phyloP scores from a whole-genome alignment of 306 rosid genomes.

The Delonix regia region DNA sequence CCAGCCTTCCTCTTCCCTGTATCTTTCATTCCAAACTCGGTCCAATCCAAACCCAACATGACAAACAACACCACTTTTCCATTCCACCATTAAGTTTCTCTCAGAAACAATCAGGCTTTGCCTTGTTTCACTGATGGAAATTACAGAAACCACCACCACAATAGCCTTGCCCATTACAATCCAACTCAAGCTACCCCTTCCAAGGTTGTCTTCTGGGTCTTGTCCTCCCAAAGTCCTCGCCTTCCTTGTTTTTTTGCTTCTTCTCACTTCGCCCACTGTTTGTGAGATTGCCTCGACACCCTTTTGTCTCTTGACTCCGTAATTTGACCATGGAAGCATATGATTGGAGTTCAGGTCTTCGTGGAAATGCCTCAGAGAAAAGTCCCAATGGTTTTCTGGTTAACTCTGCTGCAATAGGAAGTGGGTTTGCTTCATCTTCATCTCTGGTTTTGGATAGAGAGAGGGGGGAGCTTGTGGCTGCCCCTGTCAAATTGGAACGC shows the following conservation, averaged over 20 bases:
- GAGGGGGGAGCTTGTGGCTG: constrained; percentile 67
- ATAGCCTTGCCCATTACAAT: neutral
- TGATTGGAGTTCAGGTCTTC: constrained; percentile 45
- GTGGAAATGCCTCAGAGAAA: constrained; percentile 27
- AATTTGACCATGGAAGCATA: constrained; percentile 41
- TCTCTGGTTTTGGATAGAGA: constrained; percentile 63
- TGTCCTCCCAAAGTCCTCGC: neutral
- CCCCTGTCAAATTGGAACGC: constrained; percentile 50
- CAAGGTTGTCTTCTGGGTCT: constrained; percentile 33
- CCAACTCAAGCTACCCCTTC: constrained; percentile 16
- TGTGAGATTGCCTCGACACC: constrained; percentile 6
- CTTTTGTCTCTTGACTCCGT: neutral
- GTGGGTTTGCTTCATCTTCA: constrained; percentile 58
- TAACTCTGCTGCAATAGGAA: constrained; percentile 32
- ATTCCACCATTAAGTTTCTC: constrained; percentile 25
- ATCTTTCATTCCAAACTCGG: constrained; percentile 20
- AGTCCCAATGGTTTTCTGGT: constrained; percentile 40
- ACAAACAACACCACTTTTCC: constrained; percentile 21
- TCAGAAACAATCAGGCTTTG: neutral
- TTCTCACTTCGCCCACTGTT: constrained; percentile 17
- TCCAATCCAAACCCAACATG: constrained; percentile 34
- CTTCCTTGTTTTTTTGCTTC: neutral
- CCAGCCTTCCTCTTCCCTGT: constrained; percentile 16
- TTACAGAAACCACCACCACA: neutral
- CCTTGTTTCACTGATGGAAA: constrained; percentile 27